Base-by-base conservation (phyloP, 2,329 filamentous ascomycete species). In the Colletotrichum lini region DNA sequence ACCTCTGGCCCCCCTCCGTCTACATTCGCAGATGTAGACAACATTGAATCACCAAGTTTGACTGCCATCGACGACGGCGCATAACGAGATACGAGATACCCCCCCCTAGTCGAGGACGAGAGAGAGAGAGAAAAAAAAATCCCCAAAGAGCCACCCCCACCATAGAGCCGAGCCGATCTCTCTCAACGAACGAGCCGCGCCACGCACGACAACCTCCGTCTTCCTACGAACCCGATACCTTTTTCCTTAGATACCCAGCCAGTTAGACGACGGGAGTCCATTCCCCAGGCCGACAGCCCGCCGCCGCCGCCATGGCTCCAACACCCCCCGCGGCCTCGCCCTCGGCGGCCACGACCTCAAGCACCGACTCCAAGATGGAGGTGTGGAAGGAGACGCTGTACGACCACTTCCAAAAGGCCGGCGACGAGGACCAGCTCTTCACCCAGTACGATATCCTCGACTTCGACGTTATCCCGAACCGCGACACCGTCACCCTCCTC, bases 301-400 rank as follows among this genome's bases (percentile, higher is more conserved):
- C 70, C 50, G 63, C 49, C 50, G 69, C 49, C 65, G 53, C 65
- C 59, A 73, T 73, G 70, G 69, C 70, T 26, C 30, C 60, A 38
- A 49, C 59, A 23, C 60, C 54, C 50, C 63, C 67, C 4, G 64
- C 59, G 52, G 49, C 71, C n/a, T 68, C 71, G 45, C 65, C 67
- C 59, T 61, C 66, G 65, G 67, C 74, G 56, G 65, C 74, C 21
- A 70, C 67, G 53, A 67, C 70, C 45, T 64, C 67, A 53, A 64
- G 63, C 68, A 70, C 69, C 58, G 79, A 80, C 73, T 74, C 78
- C 53, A 89, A 89, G 80, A 77, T 88, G 67, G 77, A 80, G 49
- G 82, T 88, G 67, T 84, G 87, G 77, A 90, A 90, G 77, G 82
- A 88, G 74, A 83, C 85, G 16, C 85, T 91, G 50, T 91, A 90